phyloP scores from a whole-genome alignment of 2,329 filamentous ascomycete genomes.

The Diplodia sapinea region DNA sequence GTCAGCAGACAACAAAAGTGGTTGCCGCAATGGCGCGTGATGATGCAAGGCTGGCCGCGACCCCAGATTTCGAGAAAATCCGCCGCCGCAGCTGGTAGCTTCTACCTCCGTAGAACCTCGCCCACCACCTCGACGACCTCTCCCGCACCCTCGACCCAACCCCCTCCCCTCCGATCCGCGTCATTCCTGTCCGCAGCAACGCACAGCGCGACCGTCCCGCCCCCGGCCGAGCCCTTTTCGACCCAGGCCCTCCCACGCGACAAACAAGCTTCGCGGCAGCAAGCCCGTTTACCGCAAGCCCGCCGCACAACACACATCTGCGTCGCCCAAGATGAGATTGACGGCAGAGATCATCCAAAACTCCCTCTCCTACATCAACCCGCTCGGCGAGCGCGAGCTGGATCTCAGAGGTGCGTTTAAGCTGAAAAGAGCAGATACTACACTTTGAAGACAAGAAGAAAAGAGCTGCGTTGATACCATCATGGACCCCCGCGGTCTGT shows the following conservation, averaged over 20 bases:
- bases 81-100: conserved; percentile 14
- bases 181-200: background rate
- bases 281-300: background rate
- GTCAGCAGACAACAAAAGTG: background rate
- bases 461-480: conserved; percentile 84
- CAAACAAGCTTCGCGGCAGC: background rate
- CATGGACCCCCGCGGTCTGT: conserved; percentile 50
- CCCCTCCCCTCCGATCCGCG: background rate
- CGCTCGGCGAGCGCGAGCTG: conserved; percentile 97
- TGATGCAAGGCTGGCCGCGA: conserved; percentile 20
- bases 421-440: conserved; percentile 96
- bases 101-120: background rate
- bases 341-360: conserved; percentile 92
- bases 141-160: background rate
- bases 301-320: background rate
- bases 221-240: background rate
- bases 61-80: conserved; percentile 23
- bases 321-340: conserved; percentile 51
- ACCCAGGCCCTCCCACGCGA: conserved; percentile 3
- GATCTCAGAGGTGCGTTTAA: conserved; percentile 93
- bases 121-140: background rate
- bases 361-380: conserved; percentile 98
- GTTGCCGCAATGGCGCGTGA: conserved; percentile 13
- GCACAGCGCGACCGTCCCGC: background rate
- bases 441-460: conserved; percentile 60